These are phyloP conservation scores for Coemansia guatemalensis DNA, from an alignment of 192 early-diverging fungal species.

Conservation along the genomic window DNA sequence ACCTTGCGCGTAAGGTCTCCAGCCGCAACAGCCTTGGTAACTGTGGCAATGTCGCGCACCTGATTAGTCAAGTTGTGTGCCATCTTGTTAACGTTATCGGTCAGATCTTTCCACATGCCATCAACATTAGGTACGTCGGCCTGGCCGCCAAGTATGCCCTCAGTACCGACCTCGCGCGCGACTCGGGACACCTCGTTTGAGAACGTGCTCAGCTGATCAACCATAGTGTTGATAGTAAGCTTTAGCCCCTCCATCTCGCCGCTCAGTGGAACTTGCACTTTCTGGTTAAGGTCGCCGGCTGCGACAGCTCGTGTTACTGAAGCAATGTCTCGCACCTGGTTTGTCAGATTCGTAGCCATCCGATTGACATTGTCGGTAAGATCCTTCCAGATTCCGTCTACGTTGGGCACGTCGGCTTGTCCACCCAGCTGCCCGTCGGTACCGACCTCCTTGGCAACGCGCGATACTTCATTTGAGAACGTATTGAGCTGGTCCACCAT, in stretches of 20 bases:
- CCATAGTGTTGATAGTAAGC: conserved; percentile 59
- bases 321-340: conserved; percentile 62
- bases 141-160: conserved; percentile 62
- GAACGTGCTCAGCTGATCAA: conserved; percentile 58
- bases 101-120: conserved; percentile 62
- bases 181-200: conserved; percentile 60
- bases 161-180: conserved; percentile 61
- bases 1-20: conserved; percentile 60
- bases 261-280: conserved; percentile 46
- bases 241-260: conserved; percentile 64
- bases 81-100: conserved; percentile 65
- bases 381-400: conserved; percentile 61
- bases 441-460: conserved; percentile 66
- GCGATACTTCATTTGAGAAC: conserved; percentile 66
- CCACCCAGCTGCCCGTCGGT: conserved; percentile 69
- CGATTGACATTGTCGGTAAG: conserved; percentile 63
- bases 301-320: conserved; percentile 60
- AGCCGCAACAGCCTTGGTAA: conserved; percentile 53
- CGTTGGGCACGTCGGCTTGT: conserved; percentile 52
- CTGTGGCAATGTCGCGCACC: conserved; percentile 57
- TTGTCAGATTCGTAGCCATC: conserved; percentile 63
- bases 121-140: conserved; percentile 55
- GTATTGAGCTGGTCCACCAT: conserved; percentile 63
- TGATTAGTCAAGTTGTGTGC: conserved; percentile 63
- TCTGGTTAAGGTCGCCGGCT: conserved; percentile 58